These are phyloP conservation scores for Eimeria acervulina DNA, from an alignment of 169 alveolate genomes.

Conservation along the genomic window DNA sequence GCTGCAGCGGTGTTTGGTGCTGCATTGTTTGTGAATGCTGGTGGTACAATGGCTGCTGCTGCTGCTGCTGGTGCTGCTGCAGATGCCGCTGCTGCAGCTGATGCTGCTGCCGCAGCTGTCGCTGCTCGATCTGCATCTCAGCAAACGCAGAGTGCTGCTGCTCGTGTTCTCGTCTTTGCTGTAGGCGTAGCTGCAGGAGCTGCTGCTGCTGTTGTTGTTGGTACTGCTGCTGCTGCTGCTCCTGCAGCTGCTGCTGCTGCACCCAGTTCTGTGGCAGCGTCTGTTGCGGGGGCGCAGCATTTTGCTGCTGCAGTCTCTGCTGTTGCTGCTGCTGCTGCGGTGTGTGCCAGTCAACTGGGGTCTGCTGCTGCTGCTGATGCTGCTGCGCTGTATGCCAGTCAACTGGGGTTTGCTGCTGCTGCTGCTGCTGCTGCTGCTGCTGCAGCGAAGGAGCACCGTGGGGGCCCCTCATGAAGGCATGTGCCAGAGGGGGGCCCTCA, in stretches of 20 bases:
- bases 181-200: too few relatives aligned
- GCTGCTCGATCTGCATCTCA: neutral
- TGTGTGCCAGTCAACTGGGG: neutral
- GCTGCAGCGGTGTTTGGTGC: neutral
- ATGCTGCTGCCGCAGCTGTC: neutral
- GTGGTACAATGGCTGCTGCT: neutral
- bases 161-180: neutral
- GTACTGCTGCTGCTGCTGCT: neutral
- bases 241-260: neutral
- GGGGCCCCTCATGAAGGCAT: constrained; percentile 8
- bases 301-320: neutral
- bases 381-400: neutral
- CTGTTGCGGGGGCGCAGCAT: too few relatives aligned
- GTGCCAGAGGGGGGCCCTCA: constrained; percentile 4
- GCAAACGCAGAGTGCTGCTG: too few relatives aligned
- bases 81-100: neutral
- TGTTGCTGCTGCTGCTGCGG: neutral
- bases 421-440: neutral
- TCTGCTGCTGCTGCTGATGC: neutral
- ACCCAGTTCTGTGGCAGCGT: neutral
- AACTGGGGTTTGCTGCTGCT: neutral
- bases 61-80: neutral
- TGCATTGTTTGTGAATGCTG: neutral
- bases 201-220: too few relatives aligned
- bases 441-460: too few relatives aligned